These are phyloP conservation scores for Henningerozyma blattae DNA, from an alignment of 805 yeast species.

Conservation along the genomic window DNA sequence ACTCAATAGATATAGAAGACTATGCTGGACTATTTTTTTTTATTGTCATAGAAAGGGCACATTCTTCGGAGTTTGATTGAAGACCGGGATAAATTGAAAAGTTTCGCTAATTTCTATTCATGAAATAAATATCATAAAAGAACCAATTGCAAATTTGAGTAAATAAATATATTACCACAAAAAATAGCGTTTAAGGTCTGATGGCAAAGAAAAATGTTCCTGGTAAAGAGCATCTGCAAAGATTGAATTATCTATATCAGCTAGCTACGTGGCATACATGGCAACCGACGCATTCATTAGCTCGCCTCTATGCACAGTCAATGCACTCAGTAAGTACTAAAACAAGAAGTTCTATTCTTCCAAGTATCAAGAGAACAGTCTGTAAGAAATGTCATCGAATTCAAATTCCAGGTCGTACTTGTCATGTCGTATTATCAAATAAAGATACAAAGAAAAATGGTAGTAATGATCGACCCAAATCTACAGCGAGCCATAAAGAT, in stretches of 20 bases:
- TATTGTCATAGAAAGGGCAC: no score
- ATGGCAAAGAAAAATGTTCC: no score
- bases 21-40: no score
- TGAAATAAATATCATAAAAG: no score
- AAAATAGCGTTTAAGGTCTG: no score
- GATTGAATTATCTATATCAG: slow-evolving; percentile 50
- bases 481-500: slow-evolving; percentile 26
- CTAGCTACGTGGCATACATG: slow-evolving; percentile 30
- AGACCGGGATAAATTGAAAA: no score
- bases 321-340: slow-evolving; percentile 55
- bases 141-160: no score
- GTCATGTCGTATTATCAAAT: slow-evolving; percentile 18
- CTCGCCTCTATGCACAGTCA: slow-evolving; percentile 42
- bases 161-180: no score
- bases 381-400: slow-evolving; percentile 57
- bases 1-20: no score
- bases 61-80: no score
- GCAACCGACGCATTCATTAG: slow-evolving; percentile 28
- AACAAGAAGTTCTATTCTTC: slow-evolving; percentile 52
- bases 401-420: slow-evolving; percentile 35
- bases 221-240: slow-evolving; percentile 51
- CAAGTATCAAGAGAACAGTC: slow-evolving; percentile 49
- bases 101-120: no score
- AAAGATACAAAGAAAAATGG: slow-evolving; percentile 26
- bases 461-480: slow-evolving; percentile 10